phyloP scores from a whole-genome alignment of 108 stramenopile genomes.

The Licmophora abbreviata region DNA sequence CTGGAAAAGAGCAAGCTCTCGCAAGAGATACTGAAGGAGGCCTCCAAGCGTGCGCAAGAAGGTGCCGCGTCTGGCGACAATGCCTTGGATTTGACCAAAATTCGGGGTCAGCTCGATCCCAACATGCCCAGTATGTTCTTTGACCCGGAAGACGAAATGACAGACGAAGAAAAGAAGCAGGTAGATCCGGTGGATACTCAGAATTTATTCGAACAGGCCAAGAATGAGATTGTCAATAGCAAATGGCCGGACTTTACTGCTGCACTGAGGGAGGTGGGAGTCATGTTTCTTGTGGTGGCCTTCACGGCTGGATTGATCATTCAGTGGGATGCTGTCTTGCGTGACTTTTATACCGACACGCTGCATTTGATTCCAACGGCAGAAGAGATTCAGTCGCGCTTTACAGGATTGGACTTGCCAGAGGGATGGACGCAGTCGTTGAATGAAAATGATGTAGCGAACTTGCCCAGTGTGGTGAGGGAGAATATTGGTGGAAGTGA shows the following conservation, averaged over 20 bases:
- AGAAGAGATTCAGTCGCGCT: conserved; percentile 11
- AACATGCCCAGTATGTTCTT: conserved; percentile 35
- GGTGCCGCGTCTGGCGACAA: conserved; percentile 13
- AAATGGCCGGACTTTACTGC: conserved; percentile 43
- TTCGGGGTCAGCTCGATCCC: conserved; percentile 28
- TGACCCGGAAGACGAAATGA: conserved; percentile 66
- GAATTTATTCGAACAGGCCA: conserved; percentile 42
- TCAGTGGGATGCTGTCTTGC: conserved; percentile 4
- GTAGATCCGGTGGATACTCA: conserved; percentile 57
- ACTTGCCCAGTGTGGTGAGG: neutral
- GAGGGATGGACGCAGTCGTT: conserved; percentile 14
- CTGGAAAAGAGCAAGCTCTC: conserved; percentile 60
- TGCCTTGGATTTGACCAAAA: conserved; percentile 51
- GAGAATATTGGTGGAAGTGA: too few species aligned
- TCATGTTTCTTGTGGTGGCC: conserved; percentile 45
- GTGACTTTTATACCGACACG: neutral
- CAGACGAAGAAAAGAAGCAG: conserved; percentile 68
- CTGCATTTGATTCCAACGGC: neutral
- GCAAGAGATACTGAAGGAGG: conserved; percentile 45
- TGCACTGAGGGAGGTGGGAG: conserved; percentile 40
- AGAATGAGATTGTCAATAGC: conserved; percentile 36
- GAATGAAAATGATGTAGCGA: conserved; percentile 17
- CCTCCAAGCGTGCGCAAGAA: conserved; percentile 41
- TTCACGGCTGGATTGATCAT: conserved; percentile 53
- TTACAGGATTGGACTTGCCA: conserved; percentile 12